Evolutionary conservation across 768 basidiomycete species (phyloP).

Genomic region (Boletellus ananas): DNA sequence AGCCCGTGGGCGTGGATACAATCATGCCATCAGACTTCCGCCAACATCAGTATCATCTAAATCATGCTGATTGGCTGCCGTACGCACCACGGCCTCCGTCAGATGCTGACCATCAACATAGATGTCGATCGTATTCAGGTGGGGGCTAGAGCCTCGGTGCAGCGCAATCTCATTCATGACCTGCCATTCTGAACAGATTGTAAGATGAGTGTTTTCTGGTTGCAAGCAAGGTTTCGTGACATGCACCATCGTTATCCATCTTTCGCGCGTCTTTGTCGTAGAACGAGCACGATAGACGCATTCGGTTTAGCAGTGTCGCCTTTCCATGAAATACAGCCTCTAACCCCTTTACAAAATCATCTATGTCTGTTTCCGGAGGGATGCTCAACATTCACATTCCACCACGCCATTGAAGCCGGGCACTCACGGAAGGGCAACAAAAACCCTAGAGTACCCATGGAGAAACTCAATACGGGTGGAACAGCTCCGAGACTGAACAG

Average conservation of each 20-base stretch:
- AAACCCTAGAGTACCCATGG: conserved; percentile 86
- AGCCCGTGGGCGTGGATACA: conserved; percentile 93
- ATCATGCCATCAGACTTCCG: conserved; percentile 87
- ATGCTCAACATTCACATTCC: not conserved
- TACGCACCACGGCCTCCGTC: conserved; percentile 88
- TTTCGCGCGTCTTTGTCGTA: conserved; percentile 56
- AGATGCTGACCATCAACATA: conserved; percentile 93
- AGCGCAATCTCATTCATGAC: conserved; percentile 97
- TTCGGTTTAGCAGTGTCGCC: conserved; percentile 79
- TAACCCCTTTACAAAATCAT: conserved; percentile 77
- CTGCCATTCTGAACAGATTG: conserved; percentile 65
- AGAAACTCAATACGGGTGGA: conserved; percentile 71
- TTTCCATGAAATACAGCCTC: conserved; percentile 76
- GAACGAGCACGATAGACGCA: conserved; percentile 84
- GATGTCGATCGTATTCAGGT: conserved; percentile 90
- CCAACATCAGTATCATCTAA: conserved; percentile 12
- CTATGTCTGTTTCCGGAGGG: conserved; percentile 60
- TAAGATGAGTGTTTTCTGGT: not conserved
- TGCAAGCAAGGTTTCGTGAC: not conserved
- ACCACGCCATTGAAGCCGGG: not conserved
- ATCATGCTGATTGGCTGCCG: conserved; percentile 2
- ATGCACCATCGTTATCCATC: conserved; percentile 60
- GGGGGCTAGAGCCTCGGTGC: conserved; percentile 88
- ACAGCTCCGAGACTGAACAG: conserved; percentile 88
- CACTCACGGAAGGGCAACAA: conserved; percentile 86